These are phyloP conservation scores for Penicillium soppii DNA, from an alignment of 495 filamentous ascomycete species.

Conservation along the genomic window DNA sequence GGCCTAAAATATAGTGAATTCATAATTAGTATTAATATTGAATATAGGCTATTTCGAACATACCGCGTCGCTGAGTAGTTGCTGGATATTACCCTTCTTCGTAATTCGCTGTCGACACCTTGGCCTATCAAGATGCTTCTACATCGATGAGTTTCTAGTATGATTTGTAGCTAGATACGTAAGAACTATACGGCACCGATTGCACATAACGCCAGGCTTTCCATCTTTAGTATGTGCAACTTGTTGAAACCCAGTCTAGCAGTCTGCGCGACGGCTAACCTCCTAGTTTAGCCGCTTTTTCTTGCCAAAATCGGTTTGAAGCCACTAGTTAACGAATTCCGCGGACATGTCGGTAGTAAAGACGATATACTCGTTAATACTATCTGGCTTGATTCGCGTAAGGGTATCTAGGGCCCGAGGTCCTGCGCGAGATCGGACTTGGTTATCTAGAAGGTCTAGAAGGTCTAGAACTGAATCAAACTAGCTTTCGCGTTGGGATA, in stretches of 20 bases:
- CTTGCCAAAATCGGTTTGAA: neutral
- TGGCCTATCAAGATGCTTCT: constrained; percentile 1
- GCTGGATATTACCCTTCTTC: neutral
- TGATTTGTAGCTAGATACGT: constrained; percentile 1
- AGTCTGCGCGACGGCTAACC: neutral
- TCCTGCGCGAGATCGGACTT: neutral
- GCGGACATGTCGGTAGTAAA: neutral
- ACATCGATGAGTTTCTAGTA: constrained; percentile 1
- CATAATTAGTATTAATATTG: neutral
- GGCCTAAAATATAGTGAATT: neutral
- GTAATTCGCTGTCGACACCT: neutral
- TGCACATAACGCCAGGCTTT: constrained; percentile 8
- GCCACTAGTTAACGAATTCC: constrained; percentile 7
- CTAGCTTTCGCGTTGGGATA: neutral
- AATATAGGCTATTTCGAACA: neutral
- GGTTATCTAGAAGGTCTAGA: neutral
- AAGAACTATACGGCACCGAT: constrained; percentile 3
- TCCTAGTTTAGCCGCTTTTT: constrained; percentile 3
- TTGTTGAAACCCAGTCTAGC: constrained; percentile 5
- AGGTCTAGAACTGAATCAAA: neutral
- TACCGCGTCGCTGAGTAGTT: constrained; percentile 2
- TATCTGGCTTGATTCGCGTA: constrained; percentile 1
- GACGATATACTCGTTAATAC: constrained; percentile 1
- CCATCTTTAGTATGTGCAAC: constrained; percentile 7
- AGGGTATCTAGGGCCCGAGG: neutral